phyloP scores from a whole-genome alignment of 257 asterid genomes.

The Scutellaria minor region DNA sequence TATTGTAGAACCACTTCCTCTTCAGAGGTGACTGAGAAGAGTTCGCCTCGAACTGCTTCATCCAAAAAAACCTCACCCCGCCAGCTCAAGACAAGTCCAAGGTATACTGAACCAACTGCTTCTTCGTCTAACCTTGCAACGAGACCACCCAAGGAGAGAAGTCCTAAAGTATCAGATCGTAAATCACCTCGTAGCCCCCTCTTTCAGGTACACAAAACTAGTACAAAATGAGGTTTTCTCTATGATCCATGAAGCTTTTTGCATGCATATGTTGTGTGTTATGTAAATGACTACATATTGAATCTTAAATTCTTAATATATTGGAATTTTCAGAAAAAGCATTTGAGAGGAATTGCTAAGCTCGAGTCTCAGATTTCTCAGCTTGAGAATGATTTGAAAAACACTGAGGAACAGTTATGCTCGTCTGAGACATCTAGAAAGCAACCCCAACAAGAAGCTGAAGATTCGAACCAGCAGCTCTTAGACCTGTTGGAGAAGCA shows the following conservation, averaged over 20 bases:
- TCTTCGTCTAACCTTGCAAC: constrained; percentile 55
- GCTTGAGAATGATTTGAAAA: constrained; percentile 77
- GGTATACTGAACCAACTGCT: constrained; percentile 53
- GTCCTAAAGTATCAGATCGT: constrained; percentile 47
- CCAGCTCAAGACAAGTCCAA: constrained; percentile 59
- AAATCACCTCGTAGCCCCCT: constrained; percentile 56
- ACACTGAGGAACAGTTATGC: constrained; percentile 62
- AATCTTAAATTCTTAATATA: no score
- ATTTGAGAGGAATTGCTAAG: constrained; percentile 58
- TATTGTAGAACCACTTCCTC: constrained; percentile 47
- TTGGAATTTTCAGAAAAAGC: constrained; percentile 53
- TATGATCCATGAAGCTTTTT: neutral
- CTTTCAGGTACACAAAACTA: constrained; percentile 51
- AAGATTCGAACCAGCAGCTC: constrained; percentile 65
- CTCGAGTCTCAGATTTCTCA: constrained; percentile 73
- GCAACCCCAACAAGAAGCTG: constrained; percentile 67
- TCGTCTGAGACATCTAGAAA: constrained; percentile 65
- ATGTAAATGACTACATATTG: no score
- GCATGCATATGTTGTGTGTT: neutral
- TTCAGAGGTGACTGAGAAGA: constrained; percentile 43
- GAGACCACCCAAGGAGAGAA: constrained; percentile 56
- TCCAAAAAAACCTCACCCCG: constrained; percentile 61
- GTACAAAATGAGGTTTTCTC: neutral
- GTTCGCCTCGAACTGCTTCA: constrained; percentile 45
- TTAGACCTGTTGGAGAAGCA: constrained; percentile 50